Conservation (phyloP, 2,329 filamentous ascomycete genomes). For the Trichoderma guizhouense region DNA sequence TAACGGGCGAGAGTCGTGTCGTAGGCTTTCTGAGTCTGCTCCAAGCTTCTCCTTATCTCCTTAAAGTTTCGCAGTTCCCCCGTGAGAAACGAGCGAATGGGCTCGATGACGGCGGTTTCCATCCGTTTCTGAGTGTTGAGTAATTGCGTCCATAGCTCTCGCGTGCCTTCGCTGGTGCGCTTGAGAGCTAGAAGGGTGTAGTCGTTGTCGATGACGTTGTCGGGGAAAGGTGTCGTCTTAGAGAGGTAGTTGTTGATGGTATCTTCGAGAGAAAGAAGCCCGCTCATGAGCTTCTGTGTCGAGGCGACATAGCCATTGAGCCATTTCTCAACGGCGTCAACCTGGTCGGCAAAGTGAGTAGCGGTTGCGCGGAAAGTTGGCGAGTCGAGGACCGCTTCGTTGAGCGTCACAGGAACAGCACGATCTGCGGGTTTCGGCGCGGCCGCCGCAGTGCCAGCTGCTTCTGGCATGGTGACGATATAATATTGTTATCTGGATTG, state of each 20-base stretch:
- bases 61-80: slow-evolving; percentile 83
- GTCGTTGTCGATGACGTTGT: slow-evolving; percentile 88
- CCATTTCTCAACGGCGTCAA: slow-evolving; percentile 90
- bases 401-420: slow-evolving; percentile 73
- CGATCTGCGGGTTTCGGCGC: slow-evolving; percentile 30
- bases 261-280: slow-evolving; percentile 72
- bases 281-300: slow-evolving; percentile 54
- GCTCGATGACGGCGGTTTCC: slow-evolving; percentile 74
- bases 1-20: slow-evolving; percentile 81
- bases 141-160: slow-evolving; percentile 81
- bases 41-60: slow-evolving; percentile 72
- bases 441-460: slow-evolving; percentile 19
- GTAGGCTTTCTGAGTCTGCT: slow-evolving; percentile 77
- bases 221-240: slow-evolving; percentile 72
- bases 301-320: slow-evolving; percentile 61
- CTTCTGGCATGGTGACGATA: slow-evolving; percentile 17
- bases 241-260: slow-evolving; percentile 73
- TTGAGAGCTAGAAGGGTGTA: slow-evolving; percentile 87
- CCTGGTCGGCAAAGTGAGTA: slow-evolving; percentile 84
- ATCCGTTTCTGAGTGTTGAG: slow-evolving; percentile 72
- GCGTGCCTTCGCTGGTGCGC: slow-evolving; percentile 77
- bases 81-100: slow-evolving; percentile 72
- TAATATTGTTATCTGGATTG: not conserved
- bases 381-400: slow-evolving; percentile 94
- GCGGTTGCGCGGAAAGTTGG: slow-evolving; percentile 89